phyloP scores from a whole-genome alignment of 1,139 yeast genomes.

The Arxiozyma bovina region DNA sequence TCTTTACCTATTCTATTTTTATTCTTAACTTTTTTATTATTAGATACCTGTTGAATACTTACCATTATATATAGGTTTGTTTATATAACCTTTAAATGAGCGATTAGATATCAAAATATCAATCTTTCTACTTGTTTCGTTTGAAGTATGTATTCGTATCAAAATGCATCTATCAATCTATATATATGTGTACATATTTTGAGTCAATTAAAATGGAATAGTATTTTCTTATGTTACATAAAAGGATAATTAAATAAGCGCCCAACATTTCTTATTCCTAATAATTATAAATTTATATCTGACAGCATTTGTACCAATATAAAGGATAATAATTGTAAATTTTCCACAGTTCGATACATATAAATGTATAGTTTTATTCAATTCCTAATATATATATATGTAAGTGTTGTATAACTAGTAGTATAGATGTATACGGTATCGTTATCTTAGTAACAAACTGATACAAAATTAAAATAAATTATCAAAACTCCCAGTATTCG shows the following conservation, averaged over 20 bases:
- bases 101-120: background rate
- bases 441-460: background rate
- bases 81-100: background rate
- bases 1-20: background rate
- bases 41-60: background rate
- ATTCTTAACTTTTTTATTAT: background rate
- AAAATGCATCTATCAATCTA: background rate
- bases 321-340: background rate
- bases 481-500: background rate
- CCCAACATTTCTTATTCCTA: background rate
- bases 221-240: no score
- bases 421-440: background rate
- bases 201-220: no score
- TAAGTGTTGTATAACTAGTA: background rate
- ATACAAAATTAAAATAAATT: no score
- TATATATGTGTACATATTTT: no score
- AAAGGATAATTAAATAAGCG: background rate
- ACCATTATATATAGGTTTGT: background rate
- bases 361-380: background rate
- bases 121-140: background rate
- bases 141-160: no score
- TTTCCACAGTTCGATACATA: background rate
- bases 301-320: background rate
- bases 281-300: no score
- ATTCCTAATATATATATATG: background rate